Base-by-base conservation (phyloP, 441 rosid genomes). In the Manihot esculenta region DNA sequence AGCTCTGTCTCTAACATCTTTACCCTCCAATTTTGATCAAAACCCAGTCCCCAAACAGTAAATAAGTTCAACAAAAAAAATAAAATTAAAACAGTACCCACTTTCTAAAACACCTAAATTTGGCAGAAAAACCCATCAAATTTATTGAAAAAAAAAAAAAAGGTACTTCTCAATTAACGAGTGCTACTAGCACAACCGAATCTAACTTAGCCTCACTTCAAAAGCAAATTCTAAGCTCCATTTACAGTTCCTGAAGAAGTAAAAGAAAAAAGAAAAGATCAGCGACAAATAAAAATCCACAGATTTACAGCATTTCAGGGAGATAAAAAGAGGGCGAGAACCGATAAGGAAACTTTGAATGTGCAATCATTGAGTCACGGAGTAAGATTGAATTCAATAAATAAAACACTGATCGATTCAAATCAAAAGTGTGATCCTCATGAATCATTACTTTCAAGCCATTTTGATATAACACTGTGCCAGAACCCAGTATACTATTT, bases 1-100 rank as follows among this genome's bases (percentile, higher is more conserved):
- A 84, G 77, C 67, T 80, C 87, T 33, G 86, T 80, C 80, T 84
- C 90, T 77, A 88, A 50, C 96, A 86, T 90, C 69, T 68, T 71
- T 50, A 45, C 27, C 54, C 27, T 61, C 65, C n/a, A 55, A 69
- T 15, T 51, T 60, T 45, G 33, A 61, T 70, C 41, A 21, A 26
- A 50, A 62, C 42, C 41, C 41, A 35, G 41, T 35, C 4, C 13
- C 56, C 64, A 62, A 23, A 50, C 42, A 51, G 0, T 59, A 51
- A 63, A 17, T 6, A 8, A 42, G 7, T 11, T 26, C 5, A 18
- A 7, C 41, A 10, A n/a, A 30, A 49, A 10, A 17, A 41, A 24
- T 12, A 10, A 17, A 41, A 24, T 12, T 14, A 56, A 56, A 20
- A 38, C 27, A 68, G 14, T 5, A 64, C 13, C 57, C 14, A 30